A percentile compares a stretch with the other conserved stretches of the same genome.
These are phyloP conservation scores for Cairneyella variabilis DNA, from an alignment of 495 filamentous ascomycete genomes.

Conservation along the genomic window DNA sequence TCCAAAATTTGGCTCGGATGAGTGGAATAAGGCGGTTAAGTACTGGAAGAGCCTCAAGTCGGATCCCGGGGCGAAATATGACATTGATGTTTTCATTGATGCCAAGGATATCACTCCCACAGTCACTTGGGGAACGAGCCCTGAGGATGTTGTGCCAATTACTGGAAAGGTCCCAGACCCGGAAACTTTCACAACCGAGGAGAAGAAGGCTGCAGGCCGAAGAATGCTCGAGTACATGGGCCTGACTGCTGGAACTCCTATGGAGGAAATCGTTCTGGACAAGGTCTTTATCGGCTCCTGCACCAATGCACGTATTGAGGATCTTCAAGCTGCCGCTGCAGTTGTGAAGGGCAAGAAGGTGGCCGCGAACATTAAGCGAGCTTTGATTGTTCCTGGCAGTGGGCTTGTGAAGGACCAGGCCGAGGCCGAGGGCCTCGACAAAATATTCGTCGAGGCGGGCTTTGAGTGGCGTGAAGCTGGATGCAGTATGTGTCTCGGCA, in stretches of 20 bases:
- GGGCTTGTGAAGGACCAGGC: constrained; percentile 92
- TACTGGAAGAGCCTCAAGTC: constrained; percentile 89
- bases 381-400: constrained; percentile 94
- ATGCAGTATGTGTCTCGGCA: constrained; percentile 97
- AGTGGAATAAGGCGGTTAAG: constrained; percentile 85
- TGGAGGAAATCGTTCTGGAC: constrained; percentile 87
- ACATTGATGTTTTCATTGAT: constrained; percentile 81
- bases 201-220: constrained; percentile 71
- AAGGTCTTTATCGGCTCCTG: constrained; percentile 98
- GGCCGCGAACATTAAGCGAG: constrained; percentile 82
- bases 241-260: constrained; percentile 73
- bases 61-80: constrained; percentile 80
- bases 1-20: constrained; percentile 72
- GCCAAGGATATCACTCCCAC: constrained; percentile 91
- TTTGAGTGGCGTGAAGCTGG: constrained; percentile 99
- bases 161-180: constrained; percentile 86
- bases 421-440: constrained; percentile 87
- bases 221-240: constrained; percentile 97
- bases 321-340: constrained; percentile 82
- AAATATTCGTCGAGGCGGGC: constrained; percentile 85
- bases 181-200: constrained; percentile 73
- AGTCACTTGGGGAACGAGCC: constrained; percentile 94
- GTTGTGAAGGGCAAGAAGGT: constrained; percentile 84
- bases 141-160: constrained; percentile 93
- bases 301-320: constrained; percentile 96